phyloP scores from a whole-genome alignment of 2,329 filamentous ascomycete species.

The Amesomyces nigricolor region DNA sequence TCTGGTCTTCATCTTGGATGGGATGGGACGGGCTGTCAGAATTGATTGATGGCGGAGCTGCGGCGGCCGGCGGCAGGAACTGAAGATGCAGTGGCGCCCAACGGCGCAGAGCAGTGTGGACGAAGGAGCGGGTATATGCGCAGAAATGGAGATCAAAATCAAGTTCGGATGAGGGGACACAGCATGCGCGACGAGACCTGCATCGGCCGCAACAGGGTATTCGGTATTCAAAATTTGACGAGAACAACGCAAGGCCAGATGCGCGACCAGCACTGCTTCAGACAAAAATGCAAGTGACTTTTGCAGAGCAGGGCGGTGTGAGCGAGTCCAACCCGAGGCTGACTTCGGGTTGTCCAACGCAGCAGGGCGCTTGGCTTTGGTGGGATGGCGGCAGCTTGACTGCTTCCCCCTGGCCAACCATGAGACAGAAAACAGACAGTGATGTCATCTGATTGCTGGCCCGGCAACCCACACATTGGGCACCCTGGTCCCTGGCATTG shows the following conservation, averaged over 20 bases:
- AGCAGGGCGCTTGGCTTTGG: conserved; percentile 1
- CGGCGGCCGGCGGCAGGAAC: not conserved
- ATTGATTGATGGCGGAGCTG: not conserved
- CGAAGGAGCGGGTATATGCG: not conserved
- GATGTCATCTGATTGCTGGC: conserved; percentile 26
- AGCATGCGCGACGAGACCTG: not conserved
- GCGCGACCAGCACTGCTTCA: not conserved
- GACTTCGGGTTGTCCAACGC: not conserved
- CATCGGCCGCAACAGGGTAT: not conserved
- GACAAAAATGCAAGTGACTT: not conserved
- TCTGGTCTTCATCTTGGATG: conserved; percentile 12
- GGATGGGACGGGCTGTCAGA: not conserved
- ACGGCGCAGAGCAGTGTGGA: not conserved
- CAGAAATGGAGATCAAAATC: not conserved
- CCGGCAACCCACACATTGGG: conserved; percentile 17
- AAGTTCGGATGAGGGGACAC: not conserved
- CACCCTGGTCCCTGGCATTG: not conserved
- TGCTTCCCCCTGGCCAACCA: conserved; percentile 18
- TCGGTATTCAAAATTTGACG: not conserved
- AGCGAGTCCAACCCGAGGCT: not conserved
- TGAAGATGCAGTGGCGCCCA: not conserved
- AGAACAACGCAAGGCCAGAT: not conserved
- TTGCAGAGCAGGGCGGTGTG: conserved; percentile 2
- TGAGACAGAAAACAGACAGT: conserved; percentile 6
- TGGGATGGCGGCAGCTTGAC: conserved; percentile 1